phyloP scores from a whole-genome alignment of 2,329 filamentous ascomycete species.

The Botrytis medusae region DNA sequence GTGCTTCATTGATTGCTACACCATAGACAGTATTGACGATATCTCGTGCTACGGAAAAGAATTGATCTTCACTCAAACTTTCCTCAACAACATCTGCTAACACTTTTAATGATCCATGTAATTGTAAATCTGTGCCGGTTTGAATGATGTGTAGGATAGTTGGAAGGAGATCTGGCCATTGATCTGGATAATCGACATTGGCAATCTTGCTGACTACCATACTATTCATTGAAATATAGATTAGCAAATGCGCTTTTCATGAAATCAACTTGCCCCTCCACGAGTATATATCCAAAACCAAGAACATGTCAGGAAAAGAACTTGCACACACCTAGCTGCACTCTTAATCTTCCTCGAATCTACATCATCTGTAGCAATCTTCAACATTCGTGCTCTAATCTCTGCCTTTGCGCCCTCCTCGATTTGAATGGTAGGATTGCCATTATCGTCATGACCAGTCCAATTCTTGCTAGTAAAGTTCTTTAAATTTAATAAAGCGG shows the following conservation, averaged over 20 bases:
- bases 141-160: constrained; percentile 76
- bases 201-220: constrained; percentile 90
- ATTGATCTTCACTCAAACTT: constrained; percentile 89
- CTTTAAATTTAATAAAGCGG: constrained; percentile 76
- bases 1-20: constrained; percentile 72
- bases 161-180: constrained; percentile 89
- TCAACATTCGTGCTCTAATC: constrained; percentile 72
- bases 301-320: not conserved
- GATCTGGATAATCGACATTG: constrained; percentile 85
- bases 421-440: constrained; percentile 55
- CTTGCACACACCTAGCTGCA: constrained; percentile 69
- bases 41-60: constrained; percentile 84
- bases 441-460: constrained; percentile 71
- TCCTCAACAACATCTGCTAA: constrained; percentile 89
- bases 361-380: constrained; percentile 69
- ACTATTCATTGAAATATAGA: constrained; percentile 42
- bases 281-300: not conserved
- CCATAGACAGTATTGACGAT: constrained; percentile 82
- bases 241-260: constrained; percentile 18
- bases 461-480: constrained; percentile 83
- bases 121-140: constrained; percentile 71
- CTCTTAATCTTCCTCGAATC: constrained; percentile 83
- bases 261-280: not conserved
- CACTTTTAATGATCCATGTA: constrained; percentile 87
- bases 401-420: constrained; percentile 70